Conservation (phyloP, 441 rosid genomes). For the Pelargonium citronellum region DNA sequence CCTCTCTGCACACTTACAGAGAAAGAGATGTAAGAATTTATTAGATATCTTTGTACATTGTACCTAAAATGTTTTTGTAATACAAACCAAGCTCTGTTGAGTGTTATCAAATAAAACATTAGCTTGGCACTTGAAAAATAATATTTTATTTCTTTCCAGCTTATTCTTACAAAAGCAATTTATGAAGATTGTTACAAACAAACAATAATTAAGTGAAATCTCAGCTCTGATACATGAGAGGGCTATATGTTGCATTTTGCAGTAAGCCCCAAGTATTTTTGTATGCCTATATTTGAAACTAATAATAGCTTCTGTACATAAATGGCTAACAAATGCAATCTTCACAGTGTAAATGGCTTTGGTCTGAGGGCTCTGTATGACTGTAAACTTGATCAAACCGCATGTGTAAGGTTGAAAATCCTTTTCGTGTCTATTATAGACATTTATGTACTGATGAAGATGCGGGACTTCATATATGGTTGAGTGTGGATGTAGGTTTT, state of each 20-base stretch:
- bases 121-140: constrained; percentile 2
- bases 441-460: too few relatives aligned
- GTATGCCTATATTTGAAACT: constrained; percentile 22
- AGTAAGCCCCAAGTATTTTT: constrained; percentile 20
- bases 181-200: constrained; percentile 5
- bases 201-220: constrained; percentile 15
- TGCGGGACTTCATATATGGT: constrained; percentile 8
- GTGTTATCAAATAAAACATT: not conserved
- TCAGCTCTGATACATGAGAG: constrained; percentile 20
- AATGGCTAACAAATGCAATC: constrained; percentile 13
- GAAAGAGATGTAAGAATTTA: not conserved
- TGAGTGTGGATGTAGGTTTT: not conserved
- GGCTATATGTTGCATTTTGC: constrained; percentile 16
- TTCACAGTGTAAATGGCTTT: constrained; percentile 27
- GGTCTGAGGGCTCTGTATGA: constrained; percentile 14
- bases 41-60: not conserved
- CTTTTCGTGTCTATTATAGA: not conserved
- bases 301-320: constrained; percentile 27
- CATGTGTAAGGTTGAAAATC: constrained; percentile 18
- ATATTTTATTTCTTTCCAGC: constrained; percentile 16
- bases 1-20: constrained; percentile 3
- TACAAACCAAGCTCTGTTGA: not conserved
- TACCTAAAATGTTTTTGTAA: not conserved
- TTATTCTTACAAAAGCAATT: constrained; percentile 19
- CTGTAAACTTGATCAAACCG: constrained; percentile 1